Conservation (phyloP, 768 basidiomycete species). For the Asterophora lycoperdoides region DNA sequence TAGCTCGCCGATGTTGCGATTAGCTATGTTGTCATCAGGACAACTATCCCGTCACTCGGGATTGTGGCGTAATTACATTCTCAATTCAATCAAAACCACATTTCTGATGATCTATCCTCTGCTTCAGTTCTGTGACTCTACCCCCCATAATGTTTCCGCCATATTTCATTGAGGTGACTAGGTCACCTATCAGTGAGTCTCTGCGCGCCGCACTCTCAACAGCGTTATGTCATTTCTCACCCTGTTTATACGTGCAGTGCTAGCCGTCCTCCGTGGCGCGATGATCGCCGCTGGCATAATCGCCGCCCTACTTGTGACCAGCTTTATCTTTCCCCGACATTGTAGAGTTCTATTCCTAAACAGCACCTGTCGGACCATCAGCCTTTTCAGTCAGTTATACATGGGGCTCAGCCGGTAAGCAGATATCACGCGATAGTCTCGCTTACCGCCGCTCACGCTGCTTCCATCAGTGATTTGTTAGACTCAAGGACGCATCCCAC, state of each 20-base stretch:
- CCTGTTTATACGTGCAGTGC: slow-evolving; percentile 23
- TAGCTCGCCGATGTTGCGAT: slow-evolving; percentile 42
- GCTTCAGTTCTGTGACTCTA: slow-evolving; percentile 36
- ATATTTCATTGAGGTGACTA: slow-evolving; percentile 25
- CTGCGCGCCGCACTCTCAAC: background rate
- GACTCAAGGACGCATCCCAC: slow-evolving; percentile 21
- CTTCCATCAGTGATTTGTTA: slow-evolving; percentile 31
- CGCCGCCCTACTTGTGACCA: slow-evolving; percentile 40
- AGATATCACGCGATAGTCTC: background rate
- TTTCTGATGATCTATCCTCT: background rate
- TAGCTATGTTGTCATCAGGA: slow-evolving; percentile 40
- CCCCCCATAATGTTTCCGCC: slow-evolving; percentile 35
- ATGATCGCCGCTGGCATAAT: slow-evolving; percentile 45
- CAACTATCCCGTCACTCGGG: slow-evolving; percentile 35
- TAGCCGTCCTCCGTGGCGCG: slow-evolving; percentile 34
- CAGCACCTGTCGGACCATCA: slow-evolving; percentile 33
- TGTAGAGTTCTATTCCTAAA: slow-evolving; percentile 42
- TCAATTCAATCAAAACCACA: background rate
- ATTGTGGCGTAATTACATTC: slow-evolving; percentile 37
- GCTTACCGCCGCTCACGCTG: background rate
- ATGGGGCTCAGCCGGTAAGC: slow-evolving; percentile 37
- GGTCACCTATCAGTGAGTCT: slow-evolving; percentile 27
- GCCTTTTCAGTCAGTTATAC: slow-evolving; percentile 40
- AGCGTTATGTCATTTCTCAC: background rate
- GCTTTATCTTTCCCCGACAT: slow-evolving; percentile 42